A percentile compares a stretch with the other conserved stretches of the same genome.
Evolutionary conservation across 2,329 filamentous ascomycete genomes (phyloP).

Genomic region (Beauveria asiatica): DNA sequence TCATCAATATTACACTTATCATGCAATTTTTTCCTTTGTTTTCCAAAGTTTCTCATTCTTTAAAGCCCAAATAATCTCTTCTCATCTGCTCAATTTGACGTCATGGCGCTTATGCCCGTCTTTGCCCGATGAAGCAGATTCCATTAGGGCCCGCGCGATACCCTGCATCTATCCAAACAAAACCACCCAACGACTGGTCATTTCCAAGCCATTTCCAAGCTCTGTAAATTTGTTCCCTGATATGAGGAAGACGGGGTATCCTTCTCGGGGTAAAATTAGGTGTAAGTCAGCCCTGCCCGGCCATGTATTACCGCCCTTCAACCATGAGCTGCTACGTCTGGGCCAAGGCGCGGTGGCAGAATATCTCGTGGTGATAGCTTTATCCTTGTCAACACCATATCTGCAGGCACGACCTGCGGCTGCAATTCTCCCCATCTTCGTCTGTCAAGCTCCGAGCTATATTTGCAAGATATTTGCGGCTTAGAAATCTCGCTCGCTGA

Average conservation of each 20-base stretch:
- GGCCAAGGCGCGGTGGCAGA: background rate
- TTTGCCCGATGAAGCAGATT: background rate
- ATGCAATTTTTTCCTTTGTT: background rate
- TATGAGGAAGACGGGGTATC: background rate
- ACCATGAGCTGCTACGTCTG: background rate
- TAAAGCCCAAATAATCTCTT: background rate
- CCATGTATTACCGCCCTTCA: background rate
- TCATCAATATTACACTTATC: background rate
- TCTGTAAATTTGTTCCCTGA: background rate
- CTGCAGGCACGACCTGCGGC: conserved; percentile 16
- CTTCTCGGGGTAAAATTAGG: background rate
- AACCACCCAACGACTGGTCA: background rate
- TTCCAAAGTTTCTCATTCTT: background rate
- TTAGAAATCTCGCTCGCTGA: background rate
- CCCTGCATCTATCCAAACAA: background rate
- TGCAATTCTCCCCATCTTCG: conserved; percentile 17
- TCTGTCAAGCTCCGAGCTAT: conserved; percentile 10
- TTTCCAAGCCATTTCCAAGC: background rate
- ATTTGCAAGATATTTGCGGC: background rate
- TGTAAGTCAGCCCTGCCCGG: background rate
- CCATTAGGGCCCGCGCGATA: background rate
- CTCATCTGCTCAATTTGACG: background rate
- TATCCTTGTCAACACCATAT: conserved; percentile 4
- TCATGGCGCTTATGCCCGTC: conserved; percentile 3
- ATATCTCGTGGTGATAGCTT: background rate